Conservation (phyloP, 2,329 filamentous ascomycete genomes). For the Claviceps cyperi region DNA sequence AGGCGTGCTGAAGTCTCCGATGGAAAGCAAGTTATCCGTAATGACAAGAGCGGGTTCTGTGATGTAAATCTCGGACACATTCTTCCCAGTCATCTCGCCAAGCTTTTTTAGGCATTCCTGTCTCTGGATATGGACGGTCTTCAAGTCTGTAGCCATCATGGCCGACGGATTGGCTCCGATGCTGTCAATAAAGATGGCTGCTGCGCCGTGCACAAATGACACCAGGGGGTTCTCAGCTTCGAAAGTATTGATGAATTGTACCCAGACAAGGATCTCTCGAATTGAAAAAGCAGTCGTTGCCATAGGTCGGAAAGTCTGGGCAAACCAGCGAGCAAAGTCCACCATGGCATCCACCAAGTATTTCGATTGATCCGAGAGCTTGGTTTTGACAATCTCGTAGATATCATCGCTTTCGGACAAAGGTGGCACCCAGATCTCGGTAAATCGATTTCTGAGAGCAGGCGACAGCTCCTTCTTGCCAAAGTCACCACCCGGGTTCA, state of each 20-base stretch:
- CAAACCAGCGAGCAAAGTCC: conserved; percentile 87
- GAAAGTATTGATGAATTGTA: conserved; percentile 73
- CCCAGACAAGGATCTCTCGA: conserved; percentile 85
- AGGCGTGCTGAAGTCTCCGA: conserved; percentile 62
- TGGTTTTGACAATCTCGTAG: conserved; percentile 68
- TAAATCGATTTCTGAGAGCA: conserved; percentile 88
- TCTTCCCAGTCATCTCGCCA: conserved; percentile 44
- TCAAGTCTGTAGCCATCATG: conserved; percentile 57
- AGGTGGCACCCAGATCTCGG: conserved; percentile 94
- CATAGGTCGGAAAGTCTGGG: conserved; percentile 60
- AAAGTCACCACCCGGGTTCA: conserved; percentile 98
- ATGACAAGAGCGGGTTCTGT: conserved; percentile 44
- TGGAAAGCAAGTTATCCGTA: conserved; percentile 35
- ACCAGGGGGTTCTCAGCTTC: conserved; percentile 28
- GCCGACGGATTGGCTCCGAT: conserved; percentile 90
- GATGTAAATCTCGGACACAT: conserved; percentile 53
- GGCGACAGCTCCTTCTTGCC: conserved; percentile 96
- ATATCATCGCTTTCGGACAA: conserved; percentile 77
- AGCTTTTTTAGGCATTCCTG: conserved; percentile 60
- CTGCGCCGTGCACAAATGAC: conserved; percentile 64
- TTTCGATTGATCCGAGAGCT: conserved; percentile 44
- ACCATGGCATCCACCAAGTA: conserved; percentile 57
- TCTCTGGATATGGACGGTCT: conserved; percentile 57
- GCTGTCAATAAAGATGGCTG: conserved; percentile 91
- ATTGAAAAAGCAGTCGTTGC: conserved; percentile 71